These are phyloP conservation scores for Amniculicola lignicola DNA, from an alignment of 495 filamentous ascomycete species.

Conservation along the genomic window DNA sequence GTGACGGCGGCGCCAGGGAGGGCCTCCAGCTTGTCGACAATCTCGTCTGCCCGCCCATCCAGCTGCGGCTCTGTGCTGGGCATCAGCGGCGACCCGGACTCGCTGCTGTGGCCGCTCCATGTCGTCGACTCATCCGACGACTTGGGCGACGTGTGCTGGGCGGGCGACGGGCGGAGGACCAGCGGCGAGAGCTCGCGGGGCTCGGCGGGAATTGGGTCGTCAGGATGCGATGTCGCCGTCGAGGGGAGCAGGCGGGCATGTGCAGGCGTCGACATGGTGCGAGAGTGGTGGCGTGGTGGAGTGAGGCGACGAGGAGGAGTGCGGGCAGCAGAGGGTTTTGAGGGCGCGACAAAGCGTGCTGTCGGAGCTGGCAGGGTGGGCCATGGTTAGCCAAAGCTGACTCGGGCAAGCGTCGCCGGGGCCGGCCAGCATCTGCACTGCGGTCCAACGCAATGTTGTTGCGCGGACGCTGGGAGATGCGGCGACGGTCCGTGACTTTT, in stretches of 20 bases:
- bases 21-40: constrained; percentile 41
- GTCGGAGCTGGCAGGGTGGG: constrained; percentile 8
- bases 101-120: constrained; percentile 44
- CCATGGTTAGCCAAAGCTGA: constrained; percentile 30
- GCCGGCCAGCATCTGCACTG: too few species aligned
- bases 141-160: constrained; percentile 37
- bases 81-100: constrained; percentile 52
- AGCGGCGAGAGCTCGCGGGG: constrained; percentile 45
- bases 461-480: too few species aligned
- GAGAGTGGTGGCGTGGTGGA: neutral
- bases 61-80: constrained; percentile 52
- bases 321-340: constrained; percentile 4
- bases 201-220: constrained; percentile 57
- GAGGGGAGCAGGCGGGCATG: constrained; percentile 26
- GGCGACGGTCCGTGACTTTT: constrained; percentile 4
- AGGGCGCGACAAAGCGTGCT: constrained; percentile 22
- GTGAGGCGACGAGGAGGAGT: constrained; percentile 3
- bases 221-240: constrained; percentile 45
- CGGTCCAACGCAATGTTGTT: too few species aligned
- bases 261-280: constrained; percentile 11
- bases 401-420: too few species aligned
- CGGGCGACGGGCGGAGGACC: constrained; percentile 33
- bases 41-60: too few species aligned
- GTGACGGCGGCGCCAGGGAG: constrained; percentile 39
- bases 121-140: constrained; percentile 46